Percentiles rank a stretch among this genome's conserved stretches.
Evolutionary conservation across 345 rosid genomes (phyloP).

Genomic region (Tarenaya hassleriana): DNA sequence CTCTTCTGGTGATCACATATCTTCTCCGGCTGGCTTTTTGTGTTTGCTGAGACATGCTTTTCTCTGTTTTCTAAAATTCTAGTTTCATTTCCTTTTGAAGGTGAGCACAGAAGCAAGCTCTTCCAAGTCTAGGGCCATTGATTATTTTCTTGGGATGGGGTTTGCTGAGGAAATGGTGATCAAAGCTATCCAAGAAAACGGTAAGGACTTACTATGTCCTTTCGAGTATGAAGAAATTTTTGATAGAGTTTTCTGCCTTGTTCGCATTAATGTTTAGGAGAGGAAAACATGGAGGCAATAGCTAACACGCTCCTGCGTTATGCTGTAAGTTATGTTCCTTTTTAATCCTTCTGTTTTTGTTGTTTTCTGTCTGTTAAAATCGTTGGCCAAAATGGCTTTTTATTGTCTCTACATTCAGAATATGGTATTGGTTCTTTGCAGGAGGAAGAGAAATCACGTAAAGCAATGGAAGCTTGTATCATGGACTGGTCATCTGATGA

Average conservation of each 20-base stretch:
- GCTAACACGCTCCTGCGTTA: neutral
- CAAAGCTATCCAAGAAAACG: constrained; percentile 46
- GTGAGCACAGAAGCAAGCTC: constrained; percentile 32
- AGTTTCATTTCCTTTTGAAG: constrained; percentile 22
- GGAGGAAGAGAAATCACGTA: constrained; percentile 46
- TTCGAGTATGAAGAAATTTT: neutral
- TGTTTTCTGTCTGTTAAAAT: no score
- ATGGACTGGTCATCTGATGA: constrained; percentile 40
- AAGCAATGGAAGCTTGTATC: constrained; percentile 25
- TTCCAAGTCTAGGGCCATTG: constrained; percentile 40
- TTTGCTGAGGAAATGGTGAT: constrained; percentile 40
- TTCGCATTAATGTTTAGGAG: neutral
- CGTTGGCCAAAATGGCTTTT: no score
- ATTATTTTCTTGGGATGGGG: constrained; percentile 53
- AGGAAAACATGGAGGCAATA: neutral
- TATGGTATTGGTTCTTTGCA: constrained; percentile 22
- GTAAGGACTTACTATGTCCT: constrained; percentile 28
- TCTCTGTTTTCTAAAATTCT: no score
- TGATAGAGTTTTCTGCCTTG: neutral
- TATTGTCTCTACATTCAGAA: neutral
- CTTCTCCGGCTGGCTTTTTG: no score
- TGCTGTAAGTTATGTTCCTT: neutral
- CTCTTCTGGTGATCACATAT: no score
- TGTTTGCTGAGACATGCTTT: no score
- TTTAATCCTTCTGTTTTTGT: no score